Evolutionary conservation across 1,284 basidiomycete genomes (phyloP).

Genomic region (Abortiporus biennis): DNA sequence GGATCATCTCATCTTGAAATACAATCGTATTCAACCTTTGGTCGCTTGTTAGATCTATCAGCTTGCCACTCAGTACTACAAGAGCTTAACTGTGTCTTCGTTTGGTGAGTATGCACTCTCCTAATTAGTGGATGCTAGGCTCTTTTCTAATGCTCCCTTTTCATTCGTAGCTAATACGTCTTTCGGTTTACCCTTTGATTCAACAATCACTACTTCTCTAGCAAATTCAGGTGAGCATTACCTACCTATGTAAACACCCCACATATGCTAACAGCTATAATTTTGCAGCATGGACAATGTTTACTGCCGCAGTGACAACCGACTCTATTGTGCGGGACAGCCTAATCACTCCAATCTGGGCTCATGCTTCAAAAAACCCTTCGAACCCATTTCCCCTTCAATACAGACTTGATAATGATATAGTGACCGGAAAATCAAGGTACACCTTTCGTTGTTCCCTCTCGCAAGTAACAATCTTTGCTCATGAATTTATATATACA

Average conservation of each 20-base stretch:
- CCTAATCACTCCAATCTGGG: slow-evolving; percentile 16
- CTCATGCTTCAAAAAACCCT: slow-evolving; percentile 14
- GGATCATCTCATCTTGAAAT: not conserved
- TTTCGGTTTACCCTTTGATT: slow-evolving; percentile 8
- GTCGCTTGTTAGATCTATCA: not conserved
- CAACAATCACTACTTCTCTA: not conserved
- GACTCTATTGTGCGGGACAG: slow-evolving; percentile 15
- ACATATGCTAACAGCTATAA: no score
- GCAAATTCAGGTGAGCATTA: slow-evolving; percentile 2
- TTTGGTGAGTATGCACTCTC: no score
- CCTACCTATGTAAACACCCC: no score
- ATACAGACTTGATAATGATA: not conserved
- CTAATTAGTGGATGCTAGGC: no score
- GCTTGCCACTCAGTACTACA: slow-evolving; percentile 2
- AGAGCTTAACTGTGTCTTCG: no score
- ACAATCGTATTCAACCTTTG: not conserved
- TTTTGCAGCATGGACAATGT: slow-evolving; percentile 20
- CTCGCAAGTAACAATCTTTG: no score
- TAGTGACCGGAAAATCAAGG: not conserved
- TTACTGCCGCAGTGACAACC: slow-evolving; percentile 17
- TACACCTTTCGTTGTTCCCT: no score
- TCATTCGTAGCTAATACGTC: no score
- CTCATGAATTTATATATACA: no score
- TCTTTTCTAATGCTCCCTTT: no score
- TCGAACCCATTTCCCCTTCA: slow-evolving; percentile 12